phyloP scores from a whole-genome alignment of 2,329 filamentous ascomycete species.

The Neopestalotiopsis sp. region DNA sequence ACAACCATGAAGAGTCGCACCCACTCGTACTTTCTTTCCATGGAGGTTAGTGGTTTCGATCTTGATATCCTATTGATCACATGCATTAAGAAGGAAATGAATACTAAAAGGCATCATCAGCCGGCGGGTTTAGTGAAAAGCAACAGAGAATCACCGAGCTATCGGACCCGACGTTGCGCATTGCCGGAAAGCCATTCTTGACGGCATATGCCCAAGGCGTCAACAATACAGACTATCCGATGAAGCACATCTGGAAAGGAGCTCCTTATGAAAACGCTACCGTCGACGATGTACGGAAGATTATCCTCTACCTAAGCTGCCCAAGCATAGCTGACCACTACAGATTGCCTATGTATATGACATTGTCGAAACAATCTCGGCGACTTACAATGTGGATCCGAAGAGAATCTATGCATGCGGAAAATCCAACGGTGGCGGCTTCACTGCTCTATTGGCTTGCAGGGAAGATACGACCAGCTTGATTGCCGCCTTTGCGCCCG shows the following conservation, averaged over 20 bases:
- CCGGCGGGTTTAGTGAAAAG: conserved; percentile 29
- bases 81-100: background rate
- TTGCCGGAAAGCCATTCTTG: conserved; percentile 31
- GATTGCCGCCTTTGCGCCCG: conserved; percentile 27
- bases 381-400: conserved; percentile 27
- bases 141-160: conserved; percentile 33
- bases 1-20: conserved; percentile 24
- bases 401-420: conserved; percentile 28
- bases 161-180: conserved; percentile 29
- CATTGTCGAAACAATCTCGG: conserved; percentile 27
- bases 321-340: background rate
- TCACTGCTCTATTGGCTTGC: conserved; percentile 27
- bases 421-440: conserved; percentile 29
- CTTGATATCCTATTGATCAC: background rate
- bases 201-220: conserved; percentile 31
- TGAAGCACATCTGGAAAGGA: conserved; percentile 32
- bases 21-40: conserved; percentile 31
- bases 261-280: conserved; percentile 32
- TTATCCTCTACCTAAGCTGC: background rate
- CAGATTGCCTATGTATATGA: conserved; percentile 32
- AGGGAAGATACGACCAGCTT: conserved; percentile 24
- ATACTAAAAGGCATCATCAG: conserved; percentile 18
- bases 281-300: conserved; percentile 27
- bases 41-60: conserved; percentile 23
- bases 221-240: conserved; percentile 31